Conservation (phyloP, 768 basidiomycete species). For the Suillus brevipes region DNA sequence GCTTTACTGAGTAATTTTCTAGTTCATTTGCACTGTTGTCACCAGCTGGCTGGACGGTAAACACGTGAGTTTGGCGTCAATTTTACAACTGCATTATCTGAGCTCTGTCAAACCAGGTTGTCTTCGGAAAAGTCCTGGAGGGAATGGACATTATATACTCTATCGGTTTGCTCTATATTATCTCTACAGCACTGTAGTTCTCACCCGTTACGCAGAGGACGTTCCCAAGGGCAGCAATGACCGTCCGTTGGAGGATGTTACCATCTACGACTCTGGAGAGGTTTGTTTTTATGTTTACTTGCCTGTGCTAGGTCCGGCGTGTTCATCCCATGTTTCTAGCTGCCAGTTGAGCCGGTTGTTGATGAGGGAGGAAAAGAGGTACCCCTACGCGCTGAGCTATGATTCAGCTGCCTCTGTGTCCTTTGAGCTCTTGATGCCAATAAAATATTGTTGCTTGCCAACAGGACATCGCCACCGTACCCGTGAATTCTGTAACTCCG, state of each 20-base stretch:
- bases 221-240: constrained; percentile 70
- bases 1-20: constrained; percentile 2
- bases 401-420: constrained; percentile 43
- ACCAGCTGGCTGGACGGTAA: constrained; percentile 91
- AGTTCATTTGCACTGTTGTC: constrained; percentile 91
- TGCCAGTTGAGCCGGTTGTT: constrained; percentile 50
- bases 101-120: constrained; percentile 56
- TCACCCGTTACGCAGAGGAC: constrained; percentile 55
- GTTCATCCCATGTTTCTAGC: constrained; percentile 34
- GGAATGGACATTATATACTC: constrained; percentile 83
- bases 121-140: constrained; percentile 89
- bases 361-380: constrained; percentile 82
- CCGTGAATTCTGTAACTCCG: constrained; percentile 16
- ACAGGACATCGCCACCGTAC: constrained; percentile 41
- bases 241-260: constrained; percentile 72
- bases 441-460: constrained; percentile 51
- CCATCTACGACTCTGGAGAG: constrained; percentile 88
- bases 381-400: constrained; percentile 94
- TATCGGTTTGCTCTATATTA: constrained; percentile 59
- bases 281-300: constrained; percentile 43
- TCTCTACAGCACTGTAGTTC: constrained; percentile 4
- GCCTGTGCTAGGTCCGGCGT: constrained; percentile 3
- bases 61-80: constrained; percentile 53
- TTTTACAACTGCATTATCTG: not conserved
- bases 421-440: constrained; percentile 45